These are phyloP conservation scores for Saccharomyces hybrid DNA, from an alignment of 1,139 yeast genomes.

Conservation along the genomic window DNA sequence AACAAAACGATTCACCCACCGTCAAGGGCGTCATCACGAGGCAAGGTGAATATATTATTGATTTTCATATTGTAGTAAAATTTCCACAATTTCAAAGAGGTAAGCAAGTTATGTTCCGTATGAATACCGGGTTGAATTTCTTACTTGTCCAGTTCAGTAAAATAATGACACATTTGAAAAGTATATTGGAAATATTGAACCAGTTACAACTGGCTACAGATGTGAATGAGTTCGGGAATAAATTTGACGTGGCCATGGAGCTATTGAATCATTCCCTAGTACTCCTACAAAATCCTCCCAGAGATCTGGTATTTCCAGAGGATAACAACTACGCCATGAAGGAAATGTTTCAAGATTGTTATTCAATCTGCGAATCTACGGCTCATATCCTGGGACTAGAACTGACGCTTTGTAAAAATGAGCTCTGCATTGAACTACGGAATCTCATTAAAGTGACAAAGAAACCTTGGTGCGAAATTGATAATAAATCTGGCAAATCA, in stretches of 20 bases:
- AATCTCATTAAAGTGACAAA: constrained; percentile 27
- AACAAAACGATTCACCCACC: constrained; percentile 11
- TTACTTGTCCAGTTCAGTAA: constrained; percentile 20
- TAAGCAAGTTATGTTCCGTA: constrained; percentile 17
- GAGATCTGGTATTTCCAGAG: constrained; percentile 25
- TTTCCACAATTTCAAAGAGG: constrained; percentile 29
- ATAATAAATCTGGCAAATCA: constrained; percentile 28
- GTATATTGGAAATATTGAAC: constrained; percentile 14
- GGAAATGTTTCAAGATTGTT: constrained; percentile 19
- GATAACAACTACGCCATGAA: constrained; percentile 24
- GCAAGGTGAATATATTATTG: constrained; percentile 23
- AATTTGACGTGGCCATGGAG: constrained; percentile 15
- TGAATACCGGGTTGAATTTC: constrained; percentile 19
- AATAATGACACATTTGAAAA: constrained; percentile 13
- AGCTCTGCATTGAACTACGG: constrained; percentile 26
- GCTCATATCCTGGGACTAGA: constrained; percentile 27
- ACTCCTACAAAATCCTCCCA: constrained; percentile 27
- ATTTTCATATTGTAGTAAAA: constrained; percentile 24
- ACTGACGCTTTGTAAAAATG: constrained; percentile 23
- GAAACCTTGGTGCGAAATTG: constrained; percentile 33
- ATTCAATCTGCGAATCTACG: constrained; percentile 19
- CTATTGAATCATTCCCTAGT: constrained; percentile 22
- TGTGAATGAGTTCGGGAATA: constrained; percentile 12
- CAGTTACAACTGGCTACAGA: constrained; percentile 18
- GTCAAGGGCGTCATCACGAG: constrained; percentile 27